Evolutionary conservation across 148 eudicot species (phyloP), one percentile per base, ranked within the genome.

Genomic region (Rhododendron simsii): DNA sequence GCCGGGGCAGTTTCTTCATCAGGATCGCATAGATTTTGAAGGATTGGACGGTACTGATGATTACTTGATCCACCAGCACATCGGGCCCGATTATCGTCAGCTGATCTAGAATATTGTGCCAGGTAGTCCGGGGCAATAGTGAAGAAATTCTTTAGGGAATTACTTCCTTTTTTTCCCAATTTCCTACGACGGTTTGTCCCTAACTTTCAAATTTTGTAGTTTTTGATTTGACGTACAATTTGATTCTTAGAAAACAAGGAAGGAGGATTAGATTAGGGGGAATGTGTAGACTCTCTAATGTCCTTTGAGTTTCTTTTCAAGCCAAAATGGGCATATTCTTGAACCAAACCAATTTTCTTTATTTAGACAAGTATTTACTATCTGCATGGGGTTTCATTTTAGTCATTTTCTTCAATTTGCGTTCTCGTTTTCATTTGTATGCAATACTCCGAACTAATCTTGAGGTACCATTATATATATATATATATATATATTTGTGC

Each of bases 1-100:
- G 5, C 98, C 92, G 35, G 91, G 88, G 59, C 87, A 87, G 3
- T n/a, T 89, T 69, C 87, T 87, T 69, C 92, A 92, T 69, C 91
- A 79, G 76, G 81, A 15, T 30, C 76, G 80, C 26, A 90, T 93
- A 91, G 82, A 91, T 88, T 91, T 92, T 73, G 92, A 91, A 82
- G 91, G 84, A 78, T 83, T 91, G 48, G 90, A 90, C 86, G 88
- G 88, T 2, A 41, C 45, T 41, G 96, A 95, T 74, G 95, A 93
- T 85, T 95, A 95, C 91, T 91, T 95, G 92, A 95, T 93, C 90
- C 96, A 96, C 86, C 99, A 95, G 87, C 96, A 91, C 61, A 89
- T 91, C 20, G 96, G 94, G 76, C 92, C 95, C 21, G 95, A 94
- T 80, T 95, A 82, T 77, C 86, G 97, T 30, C 94, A 94, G 82